These are phyloP conservation scores for Verruconis gallopava DNA, from an alignment of 2,329 filamentous ascomycete species.

Conservation along the genomic window DNA sequence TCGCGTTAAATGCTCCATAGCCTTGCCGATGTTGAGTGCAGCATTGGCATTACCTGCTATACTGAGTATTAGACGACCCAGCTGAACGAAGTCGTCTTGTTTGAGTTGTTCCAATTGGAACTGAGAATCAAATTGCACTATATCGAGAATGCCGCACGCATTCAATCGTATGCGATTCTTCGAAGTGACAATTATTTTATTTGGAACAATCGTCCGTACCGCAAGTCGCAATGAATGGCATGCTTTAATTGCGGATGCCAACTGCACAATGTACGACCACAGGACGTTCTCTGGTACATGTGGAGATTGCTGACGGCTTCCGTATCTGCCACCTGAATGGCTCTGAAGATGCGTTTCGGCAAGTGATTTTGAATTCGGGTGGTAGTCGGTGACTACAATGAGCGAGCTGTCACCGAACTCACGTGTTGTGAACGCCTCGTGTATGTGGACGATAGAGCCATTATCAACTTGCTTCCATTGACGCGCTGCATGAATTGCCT, in stretches of 20 bases:
- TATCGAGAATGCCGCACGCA: slow-evolving; percentile 79
- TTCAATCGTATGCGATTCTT: slow-evolving; percentile 83
- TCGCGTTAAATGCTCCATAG: slow-evolving; percentile 63
- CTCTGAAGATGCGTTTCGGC: slow-evolving; percentile 61
- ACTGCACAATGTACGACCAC: slow-evolving; percentile 87
- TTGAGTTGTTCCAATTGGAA: slow-evolving; percentile 61
- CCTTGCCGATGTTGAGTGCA: slow-evolving; percentile 51
- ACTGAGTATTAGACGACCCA: slow-evolving; percentile 74
- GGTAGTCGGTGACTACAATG: slow-evolving; percentile 87
- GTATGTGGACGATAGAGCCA: slow-evolving; percentile 69
- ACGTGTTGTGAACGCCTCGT: slow-evolving; percentile 86
- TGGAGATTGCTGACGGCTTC: slow-evolving; percentile 31
- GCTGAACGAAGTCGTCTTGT: slow-evolving; percentile 71
- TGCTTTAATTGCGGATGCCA: slow-evolving; percentile 73
- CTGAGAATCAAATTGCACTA: slow-evolving; percentile 66
- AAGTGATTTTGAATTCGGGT: slow-evolving; percentile 80
- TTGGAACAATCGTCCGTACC: slow-evolving; percentile 72
- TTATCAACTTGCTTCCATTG: slow-evolving; percentile 80
- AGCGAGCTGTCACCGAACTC: slow-evolving; percentile 91
- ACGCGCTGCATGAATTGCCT: slow-evolving; percentile 73
- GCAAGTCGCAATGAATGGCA: slow-evolving; percentile 75
- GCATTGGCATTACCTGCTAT: slow-evolving; percentile 56
- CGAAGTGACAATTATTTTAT: slow-evolving; percentile 79
- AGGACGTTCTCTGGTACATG: slow-evolving; percentile 57
- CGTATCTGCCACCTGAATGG: slow-evolving; percentile 17